Percentiles rank a stretch among this genome's conserved stretches.
These are phyloP conservation scores for Nepenthes mirabilis DNA, from an alignment of 148 eudicot species.

Conservation along the genomic window DNA sequence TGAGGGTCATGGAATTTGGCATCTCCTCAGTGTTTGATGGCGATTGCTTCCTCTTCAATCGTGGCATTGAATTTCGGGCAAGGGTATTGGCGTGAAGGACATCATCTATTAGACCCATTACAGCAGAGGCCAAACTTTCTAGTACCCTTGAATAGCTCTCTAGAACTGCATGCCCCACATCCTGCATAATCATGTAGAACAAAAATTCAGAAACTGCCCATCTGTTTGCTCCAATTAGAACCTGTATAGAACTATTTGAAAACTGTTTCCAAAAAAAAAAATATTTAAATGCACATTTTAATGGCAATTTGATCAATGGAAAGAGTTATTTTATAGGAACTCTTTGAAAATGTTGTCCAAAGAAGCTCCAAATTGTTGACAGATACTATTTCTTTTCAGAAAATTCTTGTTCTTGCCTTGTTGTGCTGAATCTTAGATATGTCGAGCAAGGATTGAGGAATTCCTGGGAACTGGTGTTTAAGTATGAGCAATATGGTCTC, in stretches of 20 bases:
- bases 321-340: no score
- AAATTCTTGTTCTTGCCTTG: conserved; percentile 4
- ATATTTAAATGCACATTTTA: no score
- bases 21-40: neutral
- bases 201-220: no score
- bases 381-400: neutral
- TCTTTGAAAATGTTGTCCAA: no score
- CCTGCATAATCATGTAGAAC: conserved; percentile 13
- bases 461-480: conserved; percentile 10
- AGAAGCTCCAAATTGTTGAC: no score
- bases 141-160: conserved; percentile 14
- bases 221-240: no score
- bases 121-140: conserved; percentile 7
- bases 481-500: conserved; percentile 6
- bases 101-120: conserved; percentile 7
- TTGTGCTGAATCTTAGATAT: conserved; percentile 8
- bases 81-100: conserved; percentile 3
- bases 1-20: neutral
- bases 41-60: neutral
- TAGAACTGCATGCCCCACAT: conserved; percentile 21
- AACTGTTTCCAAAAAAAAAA: no score
- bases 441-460: conserved; percentile 7
- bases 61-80: neutral
- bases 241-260: no score
- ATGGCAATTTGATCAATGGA: no score